Base-by-base conservation (phyloP, 306 rosid genomes). In the Urtica urens region DNA sequence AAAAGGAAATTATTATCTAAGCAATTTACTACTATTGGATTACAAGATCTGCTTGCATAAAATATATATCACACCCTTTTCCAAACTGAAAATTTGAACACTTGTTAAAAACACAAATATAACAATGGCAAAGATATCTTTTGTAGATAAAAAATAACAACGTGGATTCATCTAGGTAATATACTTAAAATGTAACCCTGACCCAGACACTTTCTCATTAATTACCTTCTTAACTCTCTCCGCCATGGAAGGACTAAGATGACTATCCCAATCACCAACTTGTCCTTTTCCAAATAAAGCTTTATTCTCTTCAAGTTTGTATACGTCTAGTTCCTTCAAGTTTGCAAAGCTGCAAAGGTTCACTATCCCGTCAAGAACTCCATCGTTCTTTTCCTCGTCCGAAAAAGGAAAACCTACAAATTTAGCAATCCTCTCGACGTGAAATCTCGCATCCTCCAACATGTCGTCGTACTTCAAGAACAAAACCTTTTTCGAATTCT, bases 401-500 rank as follows among this genome's bases (percentile, higher is more conserved):
- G 56, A 35, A 13, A 63, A 63, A 8, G 43, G 49, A 19, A 1
- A 26, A 6, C 37, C 62, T 1, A 46, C 7, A 19, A 63, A 46
- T 2, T 54, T 25, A 11, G 56, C 50, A 2, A 54, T 3, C 1
- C 3, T 39, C 55, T 19, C 45, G 12, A 62, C 24, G n/a, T 24
- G 3, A 2, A 3, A 35, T 10, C 0, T 5, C 7, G 40, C n/a
- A 16, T 35, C 40, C 40, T 35, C 40, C 40, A 35, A 35, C 23
- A 63, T 2, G 19, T 54, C 68, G 28, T 63, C 68, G 3, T 13
- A 63, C 38, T 14, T 63, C 35, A 63, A 25, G 23, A 54, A 20
- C 53, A 37, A 6, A 1, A 53, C 12, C 48, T 53, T 62, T 26
- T 38, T 10, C 1, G 38, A 42, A 3, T 6, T 53, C 27, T 46